Evolutionary conservation across 495 filamentous ascomycete species (phyloP).

Genomic region (Talaromyces stipitatus): DNA sequence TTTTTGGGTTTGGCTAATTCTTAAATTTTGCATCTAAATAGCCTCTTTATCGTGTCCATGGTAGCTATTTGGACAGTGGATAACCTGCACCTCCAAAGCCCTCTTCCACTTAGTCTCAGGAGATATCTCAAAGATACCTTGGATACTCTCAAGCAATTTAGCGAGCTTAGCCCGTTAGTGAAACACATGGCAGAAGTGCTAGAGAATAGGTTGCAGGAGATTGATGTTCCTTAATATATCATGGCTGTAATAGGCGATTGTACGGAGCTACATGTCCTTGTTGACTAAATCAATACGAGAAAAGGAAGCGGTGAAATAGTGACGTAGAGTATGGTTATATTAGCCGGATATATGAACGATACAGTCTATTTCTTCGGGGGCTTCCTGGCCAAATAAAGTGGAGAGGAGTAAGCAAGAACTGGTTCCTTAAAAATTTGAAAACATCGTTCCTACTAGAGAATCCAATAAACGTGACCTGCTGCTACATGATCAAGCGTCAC

Average conservation of each 20-base stretch:
- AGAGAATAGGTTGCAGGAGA: constrained; percentile 6
- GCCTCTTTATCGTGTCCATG: constrained; percentile 3
- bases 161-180: neutral
- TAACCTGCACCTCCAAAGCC: neutral
- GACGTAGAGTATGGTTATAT: no score
- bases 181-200: constrained; percentile 6
- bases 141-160: neutral
- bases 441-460: neutral
- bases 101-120: neutral
- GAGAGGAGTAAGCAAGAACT: neutral
- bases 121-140: neutral
- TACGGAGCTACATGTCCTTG: neutral
- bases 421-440: constrained; percentile 1
- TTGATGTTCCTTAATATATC: neutral
- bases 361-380: neutral
- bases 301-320: neutral
- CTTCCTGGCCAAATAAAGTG: neutral
- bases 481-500: neutral
- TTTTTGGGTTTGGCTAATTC: neutral
- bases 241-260: neutral
- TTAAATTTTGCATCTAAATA: neutral
- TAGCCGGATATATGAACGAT: neutral
- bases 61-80: constrained; percentile 3
- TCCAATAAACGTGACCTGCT: neutral
- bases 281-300: neutral